These are phyloP conservation scores for Mortierella antarctica DNA, from an alignment of 192 early-diverging fungal genomes.

Conservation along the genomic window DNA sequence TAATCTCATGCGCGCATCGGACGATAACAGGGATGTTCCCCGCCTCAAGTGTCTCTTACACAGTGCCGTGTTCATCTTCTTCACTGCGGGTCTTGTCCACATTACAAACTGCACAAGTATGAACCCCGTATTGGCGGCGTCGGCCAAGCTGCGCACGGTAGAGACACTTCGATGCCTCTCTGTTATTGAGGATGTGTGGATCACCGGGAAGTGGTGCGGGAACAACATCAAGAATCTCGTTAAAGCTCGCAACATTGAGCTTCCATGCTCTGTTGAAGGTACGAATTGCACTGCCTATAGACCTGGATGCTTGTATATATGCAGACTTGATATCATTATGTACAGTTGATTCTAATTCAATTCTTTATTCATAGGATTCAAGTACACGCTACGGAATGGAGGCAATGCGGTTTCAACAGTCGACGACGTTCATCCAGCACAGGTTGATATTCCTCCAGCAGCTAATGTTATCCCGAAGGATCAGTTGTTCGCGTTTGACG, in stretches of 20 bases:
- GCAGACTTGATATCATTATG: background rate
- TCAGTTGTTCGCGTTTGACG: constrained; percentile 44
- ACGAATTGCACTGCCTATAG: background rate
- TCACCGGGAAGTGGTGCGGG: constrained; percentile 44
- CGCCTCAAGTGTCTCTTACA: constrained; percentile 36
- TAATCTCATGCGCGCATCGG: constrained; percentile 35
- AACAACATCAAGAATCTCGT: constrained; percentile 45
- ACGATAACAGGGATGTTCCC: constrained; percentile 35
- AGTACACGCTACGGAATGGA: constrained; percentile 25
- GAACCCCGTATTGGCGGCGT: constrained; percentile 43
- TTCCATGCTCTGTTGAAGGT: constrained; percentile 49
- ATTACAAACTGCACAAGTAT: constrained; percentile 52
- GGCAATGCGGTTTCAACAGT: constrained; percentile 4
- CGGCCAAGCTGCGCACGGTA: constrained; percentile 48
- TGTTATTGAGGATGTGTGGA: constrained; percentile 47
- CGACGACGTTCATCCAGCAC: constrained; percentile 5
- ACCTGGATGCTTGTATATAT: background rate
- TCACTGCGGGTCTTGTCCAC: constrained; percentile 53
- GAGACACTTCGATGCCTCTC: constrained; percentile 45
- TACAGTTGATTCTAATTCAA: background rate
- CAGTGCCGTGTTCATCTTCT: constrained; percentile 49
- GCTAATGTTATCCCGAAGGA: constrained; percentile 28
- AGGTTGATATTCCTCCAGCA: constrained; percentile 1
- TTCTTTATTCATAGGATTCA: constrained; percentile 34
- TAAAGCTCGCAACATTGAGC: constrained; percentile 44